Evolutionary conservation across 306 rosid genomes (phyloP), one percentile per base, ranked within the genome.

Genomic region (Quercus berberidifolia): DNA sequence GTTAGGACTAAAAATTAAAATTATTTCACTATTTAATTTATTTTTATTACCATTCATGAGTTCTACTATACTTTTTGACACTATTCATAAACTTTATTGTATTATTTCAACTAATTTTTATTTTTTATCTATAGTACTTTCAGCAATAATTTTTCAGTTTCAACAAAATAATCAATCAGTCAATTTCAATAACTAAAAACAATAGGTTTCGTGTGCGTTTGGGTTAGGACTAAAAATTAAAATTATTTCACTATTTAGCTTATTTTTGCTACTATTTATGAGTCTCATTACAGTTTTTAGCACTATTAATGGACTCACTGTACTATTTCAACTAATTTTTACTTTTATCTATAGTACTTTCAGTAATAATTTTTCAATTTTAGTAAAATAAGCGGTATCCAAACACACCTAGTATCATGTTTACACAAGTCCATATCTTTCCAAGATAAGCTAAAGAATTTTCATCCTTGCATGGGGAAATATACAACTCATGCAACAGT

Each of bases 201-300:
- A 33, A 67, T 33, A 31, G 25, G 25, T 21, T 33, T 19, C 26
- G 26, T 35, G 41, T 35, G 2, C 7, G 0, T 35, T 25, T 25
- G 26, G 2, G 26, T 25, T 25, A 25, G 0, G 41, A 5, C 6
- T 35, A 35, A 35, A 35, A 35, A 35, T 35, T 35, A 35, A 35
- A 5, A 5, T 35, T 35, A 5, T 35, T 35, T 35, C 1, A 6
- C 8, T 35, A 35, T 35, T 5, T 1, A 35, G 0, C 2, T 5
- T 35, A 35, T 6, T 35, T 35, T 35, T 35, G 0, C 0, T 35
- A 35, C 0, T 35, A 35, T 5, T 5, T 0, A 35, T 35, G 0
- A 0, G 0, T 0, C 0, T 0, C 0, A 35, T 0, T 6, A 2
- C 0, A 5, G 0, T 6, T 35, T 5, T 35, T 5, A 0, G 0